Evolutionary conservation across 495 filamentous ascomycete genomes (phyloP).

Genomic region (Lasiosphaeria miniovina): DNA sequence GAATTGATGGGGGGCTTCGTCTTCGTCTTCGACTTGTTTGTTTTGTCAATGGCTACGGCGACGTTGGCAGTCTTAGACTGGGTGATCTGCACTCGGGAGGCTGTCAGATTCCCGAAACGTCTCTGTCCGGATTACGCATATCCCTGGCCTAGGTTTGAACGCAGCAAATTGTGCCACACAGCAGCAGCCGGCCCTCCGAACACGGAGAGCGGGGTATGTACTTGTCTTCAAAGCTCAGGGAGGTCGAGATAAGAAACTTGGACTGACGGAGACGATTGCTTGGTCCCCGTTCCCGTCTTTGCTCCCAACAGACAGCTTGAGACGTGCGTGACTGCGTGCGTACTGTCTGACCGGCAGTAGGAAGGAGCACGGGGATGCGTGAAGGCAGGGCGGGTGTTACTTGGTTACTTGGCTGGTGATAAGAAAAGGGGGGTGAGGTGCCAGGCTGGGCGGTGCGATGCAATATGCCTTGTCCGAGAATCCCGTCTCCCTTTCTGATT

Average conservation of each 20-base stretch:
- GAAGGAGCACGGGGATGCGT: no score
- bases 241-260: neutral
- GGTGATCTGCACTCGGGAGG: no score
- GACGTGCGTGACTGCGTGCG: neutral
- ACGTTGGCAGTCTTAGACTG: neutral
- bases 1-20: neutral
- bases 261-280: neutral
- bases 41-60: neutral
- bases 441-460: neutral
- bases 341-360: no score
- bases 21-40: neutral
- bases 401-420: neutral
- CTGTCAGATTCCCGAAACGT: no score
- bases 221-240: neutral
- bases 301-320: neutral
- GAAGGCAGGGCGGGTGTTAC: neutral
- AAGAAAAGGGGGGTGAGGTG: neutral
- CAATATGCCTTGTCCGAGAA: neutral
- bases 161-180: neutral
- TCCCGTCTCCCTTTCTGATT: neutral
- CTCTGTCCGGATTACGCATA: no score
- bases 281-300: neutral
- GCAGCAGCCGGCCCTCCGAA: constrained; percentile 5
- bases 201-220: neutral
- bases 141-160: no score